Evolutionary conservation across 805 yeast species (phyloP).

Genomic region (Hagleromyces aurorensis): DNA sequence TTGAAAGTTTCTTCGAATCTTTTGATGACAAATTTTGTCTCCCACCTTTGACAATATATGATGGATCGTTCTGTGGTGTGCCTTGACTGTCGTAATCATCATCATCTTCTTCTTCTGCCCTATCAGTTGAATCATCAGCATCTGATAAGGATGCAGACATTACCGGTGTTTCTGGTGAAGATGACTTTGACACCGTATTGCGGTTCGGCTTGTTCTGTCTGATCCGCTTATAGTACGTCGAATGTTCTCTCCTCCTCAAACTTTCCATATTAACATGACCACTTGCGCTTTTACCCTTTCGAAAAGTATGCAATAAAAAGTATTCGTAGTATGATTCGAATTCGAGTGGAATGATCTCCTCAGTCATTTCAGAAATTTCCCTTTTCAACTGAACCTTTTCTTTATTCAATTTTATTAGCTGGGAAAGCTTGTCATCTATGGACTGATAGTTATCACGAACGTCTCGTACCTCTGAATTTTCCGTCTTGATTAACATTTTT

Average conservation of each 20-base stretch:
- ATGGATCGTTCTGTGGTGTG: conserved; percentile 2
- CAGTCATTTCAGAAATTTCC: conserved; percentile 9
- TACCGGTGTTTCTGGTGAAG: too few species aligned
- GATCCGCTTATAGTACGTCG: conserved; percentile 21
- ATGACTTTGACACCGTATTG: conserved; percentile 3
- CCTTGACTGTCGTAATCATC: conserved; percentile 1
- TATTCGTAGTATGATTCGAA: conserved; percentile 31
- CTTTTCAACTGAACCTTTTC: conserved; percentile 4
- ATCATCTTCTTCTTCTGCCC: conserved; percentile 3
- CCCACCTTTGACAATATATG: conserved; percentile 1
- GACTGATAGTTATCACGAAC: too few species aligned
- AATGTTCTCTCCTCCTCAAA: conserved; percentile 22
- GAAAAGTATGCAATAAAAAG: conserved; percentile 22
- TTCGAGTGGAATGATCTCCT: conserved; percentile 20
- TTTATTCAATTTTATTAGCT: conserved; percentile 3
- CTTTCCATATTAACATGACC: conserved; percentile 27
- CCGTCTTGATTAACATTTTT: neutral
- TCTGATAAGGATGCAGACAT: conserved; percentile 4
- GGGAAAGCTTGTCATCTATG: too few species aligned
- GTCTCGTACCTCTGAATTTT: too few species aligned
- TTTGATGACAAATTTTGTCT: neutral
- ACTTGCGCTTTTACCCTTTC: conserved; percentile 27
- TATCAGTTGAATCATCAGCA: conserved; percentile 8
- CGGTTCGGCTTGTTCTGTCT: conserved; percentile 9
- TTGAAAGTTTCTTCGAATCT: conserved; percentile 1